These are phyloP conservation scores for Pythium apleroticum DNA, from an alignment of 352 stramenopile species.

Conservation along the genomic window DNA sequence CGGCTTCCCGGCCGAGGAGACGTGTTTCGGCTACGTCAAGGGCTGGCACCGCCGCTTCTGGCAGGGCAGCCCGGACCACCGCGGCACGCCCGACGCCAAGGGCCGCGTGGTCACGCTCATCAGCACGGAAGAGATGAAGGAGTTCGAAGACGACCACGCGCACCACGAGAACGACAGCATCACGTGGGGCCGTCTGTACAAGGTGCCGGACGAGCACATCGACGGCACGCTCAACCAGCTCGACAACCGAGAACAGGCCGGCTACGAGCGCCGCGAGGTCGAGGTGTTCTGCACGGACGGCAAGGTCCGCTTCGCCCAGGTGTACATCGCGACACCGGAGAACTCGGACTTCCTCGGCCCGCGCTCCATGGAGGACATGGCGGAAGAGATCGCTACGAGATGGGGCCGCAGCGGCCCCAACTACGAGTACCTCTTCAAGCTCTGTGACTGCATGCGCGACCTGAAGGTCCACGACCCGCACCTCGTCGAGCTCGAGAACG, in stretches of 20 bases:
- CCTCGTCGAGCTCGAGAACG: conserved; percentile 66
- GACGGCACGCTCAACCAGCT: conserved; percentile 72
- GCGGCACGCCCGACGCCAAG: conserved; percentile 68
- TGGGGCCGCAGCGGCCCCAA: conserved; percentile 75
- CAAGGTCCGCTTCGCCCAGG: conserved; percentile 57
- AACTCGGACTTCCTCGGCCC: conserved; percentile 86
- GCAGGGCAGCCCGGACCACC: conserved; percentile 88
- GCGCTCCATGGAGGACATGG: conserved; percentile 68
- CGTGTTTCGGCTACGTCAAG: conserved; percentile 73
- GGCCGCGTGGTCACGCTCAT: conserved; percentile 89
- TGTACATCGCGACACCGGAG: conserved; percentile 85
- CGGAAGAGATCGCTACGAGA: conserved; percentile 71
- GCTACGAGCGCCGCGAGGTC: conserved; percentile 78
- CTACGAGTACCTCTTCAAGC: conserved; percentile 82
- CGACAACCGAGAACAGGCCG: conserved; percentile 82
- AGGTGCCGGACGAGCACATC: conserved; percentile 80
- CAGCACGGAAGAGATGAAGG: conserved; percentile 69
- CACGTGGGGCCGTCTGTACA: conserved; percentile 87
- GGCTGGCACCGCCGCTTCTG: conserved; percentile 89
- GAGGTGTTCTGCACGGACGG: conserved; percentile 79
- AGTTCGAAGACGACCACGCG: conserved; percentile 73
- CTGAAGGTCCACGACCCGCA: conserved; percentile 77
- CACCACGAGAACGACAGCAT: conserved; percentile 60
- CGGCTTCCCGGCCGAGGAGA: conserved; percentile 63
- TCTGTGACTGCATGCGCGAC: conserved; percentile 78